Evolutionary conservation across 2,329 filamentous ascomycete species (phyloP).

Genomic region (Fusarium falciforme): DNA sequence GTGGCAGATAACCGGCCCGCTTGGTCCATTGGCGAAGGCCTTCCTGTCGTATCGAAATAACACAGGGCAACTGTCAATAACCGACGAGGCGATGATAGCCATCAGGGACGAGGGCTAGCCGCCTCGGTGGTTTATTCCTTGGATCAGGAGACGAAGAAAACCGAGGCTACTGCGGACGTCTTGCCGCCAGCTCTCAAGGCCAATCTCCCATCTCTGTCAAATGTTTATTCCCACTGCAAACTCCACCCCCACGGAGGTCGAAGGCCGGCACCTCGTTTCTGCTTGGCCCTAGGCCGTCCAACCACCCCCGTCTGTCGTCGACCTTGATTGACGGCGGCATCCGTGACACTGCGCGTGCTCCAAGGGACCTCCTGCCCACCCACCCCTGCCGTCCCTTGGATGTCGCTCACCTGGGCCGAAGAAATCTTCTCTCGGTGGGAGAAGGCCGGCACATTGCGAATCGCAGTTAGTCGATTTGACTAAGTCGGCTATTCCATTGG

Average conservation of each 20-base stretch:
- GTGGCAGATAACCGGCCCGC: constrained; percentile 1
- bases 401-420: constrained; percentile 22
- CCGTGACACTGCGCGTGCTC: not conserved
- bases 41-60: not conserved
- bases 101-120: constrained; percentile 10
- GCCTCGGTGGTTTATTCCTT: constrained; percentile 31
- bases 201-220: constrained; percentile 26
- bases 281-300: constrained; percentile 13
- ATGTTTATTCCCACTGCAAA: constrained; percentile 35
- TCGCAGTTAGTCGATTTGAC: constrained; percentile 31
- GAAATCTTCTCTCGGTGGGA: constrained; percentile 24
- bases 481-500: constrained; percentile 42
- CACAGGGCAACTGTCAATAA: not conserved
- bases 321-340: constrained; percentile 26
- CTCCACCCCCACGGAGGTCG: constrained; percentile 45
- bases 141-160: constrained; percentile 16
- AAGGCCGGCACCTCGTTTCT: constrained; percentile 35
- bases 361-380: constrained; percentile 19
- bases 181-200: constrained; percentile 19
- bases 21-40: not conserved
- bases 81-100: constrained; percentile 8
- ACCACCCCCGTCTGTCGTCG: constrained; percentile 12
- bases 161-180: constrained; percentile 15
- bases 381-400: constrained; percentile 10
- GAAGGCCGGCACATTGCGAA: constrained; percentile 34